phyloP scores from a whole-genome alignment of 306 rosid species.

The Myrica gale region DNA sequence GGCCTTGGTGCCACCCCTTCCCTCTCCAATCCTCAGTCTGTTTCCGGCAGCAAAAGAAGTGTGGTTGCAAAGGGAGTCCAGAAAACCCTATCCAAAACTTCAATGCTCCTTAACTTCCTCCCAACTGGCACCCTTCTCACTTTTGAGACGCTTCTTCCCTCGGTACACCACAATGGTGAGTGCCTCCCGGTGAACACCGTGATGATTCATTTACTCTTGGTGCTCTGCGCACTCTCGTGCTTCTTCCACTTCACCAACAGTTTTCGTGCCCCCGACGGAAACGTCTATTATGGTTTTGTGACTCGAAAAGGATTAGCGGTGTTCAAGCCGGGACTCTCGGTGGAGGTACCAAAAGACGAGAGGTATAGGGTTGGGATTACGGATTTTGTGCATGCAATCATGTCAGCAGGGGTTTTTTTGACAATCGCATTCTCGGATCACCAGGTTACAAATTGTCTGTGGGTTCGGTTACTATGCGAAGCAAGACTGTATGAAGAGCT shows the following conservation, averaged over 20 bases:
- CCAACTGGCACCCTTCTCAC: conserved; percentile 76
- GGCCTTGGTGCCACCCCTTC: background rate
- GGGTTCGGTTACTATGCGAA: no score
- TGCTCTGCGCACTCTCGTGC: conserved; percentile 60
- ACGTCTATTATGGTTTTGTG: conserved; percentile 63
- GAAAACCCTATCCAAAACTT: conserved; percentile 64
- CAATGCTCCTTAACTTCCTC: conserved; percentile 71
- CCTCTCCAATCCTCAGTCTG: background rate
- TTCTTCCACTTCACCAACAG: conserved; percentile 73
- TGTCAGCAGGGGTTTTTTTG: conserved; percentile 72
- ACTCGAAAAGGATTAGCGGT: conserved; percentile 55
- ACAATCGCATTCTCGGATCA: conserved; percentile 77
- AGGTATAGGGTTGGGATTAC: conserved; percentile 36
- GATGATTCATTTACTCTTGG: conserved; percentile 50
- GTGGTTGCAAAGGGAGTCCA: conserved; percentile 73
- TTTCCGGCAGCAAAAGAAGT: conserved; percentile 39
- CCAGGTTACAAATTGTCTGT: conserved; percentile 55
- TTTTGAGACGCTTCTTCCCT: conserved; percentile 75
- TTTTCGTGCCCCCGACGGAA: conserved; percentile 51
- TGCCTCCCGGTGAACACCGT: conserved; percentile 47
- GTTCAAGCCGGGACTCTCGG: conserved; percentile 50
- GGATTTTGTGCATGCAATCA: conserved; percentile 66
- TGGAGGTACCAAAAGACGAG: conserved; percentile 50
- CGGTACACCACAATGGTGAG: conserved; percentile 52
- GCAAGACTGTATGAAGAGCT: no score